Evolutionary conservation across 2,329 filamentous ascomycete species (phyloP).

Genomic region (Alternaria metachromatica): DNA sequence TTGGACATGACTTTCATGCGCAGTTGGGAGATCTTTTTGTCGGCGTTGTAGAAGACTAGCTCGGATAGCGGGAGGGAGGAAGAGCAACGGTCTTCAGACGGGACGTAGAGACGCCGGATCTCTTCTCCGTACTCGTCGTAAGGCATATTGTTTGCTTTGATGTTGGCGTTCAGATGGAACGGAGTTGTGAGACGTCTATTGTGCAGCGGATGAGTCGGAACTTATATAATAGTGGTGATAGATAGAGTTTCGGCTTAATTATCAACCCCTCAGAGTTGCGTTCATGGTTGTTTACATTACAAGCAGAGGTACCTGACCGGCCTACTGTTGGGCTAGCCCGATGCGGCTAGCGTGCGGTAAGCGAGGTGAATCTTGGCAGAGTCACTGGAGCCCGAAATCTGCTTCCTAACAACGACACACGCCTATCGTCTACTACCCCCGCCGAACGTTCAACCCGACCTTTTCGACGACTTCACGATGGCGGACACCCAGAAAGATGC

Average conservation of each 20-base stretch:
- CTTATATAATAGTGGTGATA: rapidly evolving
- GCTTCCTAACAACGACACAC: conserved; percentile 26
- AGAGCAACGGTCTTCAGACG: background rate
- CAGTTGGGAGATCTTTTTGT: conserved; percentile 11
- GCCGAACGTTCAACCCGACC: conserved; percentile 16
- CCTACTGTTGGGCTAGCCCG: background rate
- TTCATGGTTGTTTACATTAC: background rate
- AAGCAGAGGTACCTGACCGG: background rate
- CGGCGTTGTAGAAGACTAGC: conserved; percentile 9
- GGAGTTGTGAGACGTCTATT: background rate
- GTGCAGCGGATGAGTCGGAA: background rate
- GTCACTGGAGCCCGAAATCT: conserved; percentile 22
- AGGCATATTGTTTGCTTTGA: background rate
- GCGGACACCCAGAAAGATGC: conserved; percentile 46
- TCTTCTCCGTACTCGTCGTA: background rate
- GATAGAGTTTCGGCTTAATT: background rate
- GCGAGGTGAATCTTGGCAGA: conserved; percentile 29
- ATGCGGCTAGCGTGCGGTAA: conserved; percentile 20
- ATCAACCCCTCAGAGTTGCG: background rate
- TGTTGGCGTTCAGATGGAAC: background rate
- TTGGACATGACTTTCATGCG: background rate
- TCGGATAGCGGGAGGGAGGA: background rate
- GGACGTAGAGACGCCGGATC: background rate
- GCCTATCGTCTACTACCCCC: conserved; percentile 24
- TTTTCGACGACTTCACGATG: conserved; percentile 36